Evolutionary conservation across 257 asterid genomes (phyloP).

Genomic region (Nicotiana tabacum): DNA sequence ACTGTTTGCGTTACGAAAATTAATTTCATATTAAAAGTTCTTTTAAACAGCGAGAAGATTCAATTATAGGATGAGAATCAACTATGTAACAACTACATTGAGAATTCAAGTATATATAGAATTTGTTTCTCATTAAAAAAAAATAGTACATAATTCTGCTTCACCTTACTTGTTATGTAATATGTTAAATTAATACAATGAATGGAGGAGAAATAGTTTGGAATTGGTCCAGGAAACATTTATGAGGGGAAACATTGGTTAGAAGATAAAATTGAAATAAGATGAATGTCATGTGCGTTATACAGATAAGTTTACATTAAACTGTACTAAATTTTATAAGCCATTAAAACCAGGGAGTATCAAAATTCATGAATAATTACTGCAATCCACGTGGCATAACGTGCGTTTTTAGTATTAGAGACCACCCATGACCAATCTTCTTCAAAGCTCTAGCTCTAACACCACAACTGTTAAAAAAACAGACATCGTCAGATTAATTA

Average conservation of each 20-base stretch:
- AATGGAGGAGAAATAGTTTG: not conserved
- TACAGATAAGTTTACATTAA: not conserved
- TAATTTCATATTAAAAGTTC: not conserved
- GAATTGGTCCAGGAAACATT: not conserved
- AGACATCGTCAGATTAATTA: not conserved
- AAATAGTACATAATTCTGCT: no score
- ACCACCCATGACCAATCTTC: conserved; percentile 5
- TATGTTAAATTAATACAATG: not conserved
- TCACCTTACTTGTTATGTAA: no score
- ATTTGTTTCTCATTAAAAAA: no score
- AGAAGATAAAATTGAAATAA: conserved; percentile 16
- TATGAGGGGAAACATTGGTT: not conserved
- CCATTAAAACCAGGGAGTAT: not conserved
- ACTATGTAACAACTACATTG: no score
- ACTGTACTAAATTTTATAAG: no score
- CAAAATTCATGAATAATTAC: not conserved
- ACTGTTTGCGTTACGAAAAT: not conserved
- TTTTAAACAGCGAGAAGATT: not conserved
- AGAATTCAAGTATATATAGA: no score
- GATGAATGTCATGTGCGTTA: not conserved
- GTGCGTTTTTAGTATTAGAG: not conserved
- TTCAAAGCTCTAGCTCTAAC: conserved; percentile 50
- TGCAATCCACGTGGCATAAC: not conserved
- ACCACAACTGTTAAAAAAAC: conserved; percentile 51
- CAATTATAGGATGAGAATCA: not conserved